Evolutionary conservation across 2,329 filamentous ascomycete species (phyloP).

Genomic region (Neonectria coccinea): DNA sequence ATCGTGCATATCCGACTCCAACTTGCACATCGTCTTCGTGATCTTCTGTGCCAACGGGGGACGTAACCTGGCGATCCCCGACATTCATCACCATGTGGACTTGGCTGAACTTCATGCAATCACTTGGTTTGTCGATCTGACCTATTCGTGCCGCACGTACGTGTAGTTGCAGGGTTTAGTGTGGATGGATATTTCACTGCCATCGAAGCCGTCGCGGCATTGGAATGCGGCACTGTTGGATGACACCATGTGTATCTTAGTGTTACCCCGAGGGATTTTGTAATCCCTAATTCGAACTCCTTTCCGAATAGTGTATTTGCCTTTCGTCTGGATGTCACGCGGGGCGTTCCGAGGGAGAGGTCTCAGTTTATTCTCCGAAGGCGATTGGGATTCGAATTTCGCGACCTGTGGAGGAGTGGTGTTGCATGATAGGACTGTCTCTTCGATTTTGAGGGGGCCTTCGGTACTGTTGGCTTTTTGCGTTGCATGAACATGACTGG

Average conservation of each 20-base stretch:
- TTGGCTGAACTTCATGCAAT: not conserved
- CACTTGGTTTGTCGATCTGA: not conserved
- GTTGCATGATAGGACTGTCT: not conserved
- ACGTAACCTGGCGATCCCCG: constrained; percentile 3
- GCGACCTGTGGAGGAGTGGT: not conserved
- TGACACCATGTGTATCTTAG: not conserved
- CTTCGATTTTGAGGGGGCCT: not conserved
- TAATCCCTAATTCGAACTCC: constrained; percentile 49
- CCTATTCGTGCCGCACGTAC: not conserved
- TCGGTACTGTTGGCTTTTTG: not conserved
- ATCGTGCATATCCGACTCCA: not conserved
- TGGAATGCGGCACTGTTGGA: constrained; percentile 39
- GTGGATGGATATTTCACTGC: constrained; percentile 33
- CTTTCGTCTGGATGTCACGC: constrained; percentile 42
- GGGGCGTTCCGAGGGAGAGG: constrained; percentile 45
- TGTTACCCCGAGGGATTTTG: constrained; percentile 33
- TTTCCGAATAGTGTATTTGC: constrained; percentile 44
- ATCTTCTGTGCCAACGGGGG: constrained; percentile 24
- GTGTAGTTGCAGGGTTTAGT: constrained; percentile 29
- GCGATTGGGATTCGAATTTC: not conserved
- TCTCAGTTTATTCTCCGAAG: constrained; percentile 33
- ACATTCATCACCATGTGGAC: not conserved
- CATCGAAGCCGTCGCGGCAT: constrained; percentile 49
- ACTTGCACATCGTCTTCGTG: not conserved
- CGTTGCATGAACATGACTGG: not conserved